These are phyloP conservation scores for Aspergillus steynii DNA, from an alignment of 495 filamentous ascomycete species.

Conservation along the genomic window DNA sequence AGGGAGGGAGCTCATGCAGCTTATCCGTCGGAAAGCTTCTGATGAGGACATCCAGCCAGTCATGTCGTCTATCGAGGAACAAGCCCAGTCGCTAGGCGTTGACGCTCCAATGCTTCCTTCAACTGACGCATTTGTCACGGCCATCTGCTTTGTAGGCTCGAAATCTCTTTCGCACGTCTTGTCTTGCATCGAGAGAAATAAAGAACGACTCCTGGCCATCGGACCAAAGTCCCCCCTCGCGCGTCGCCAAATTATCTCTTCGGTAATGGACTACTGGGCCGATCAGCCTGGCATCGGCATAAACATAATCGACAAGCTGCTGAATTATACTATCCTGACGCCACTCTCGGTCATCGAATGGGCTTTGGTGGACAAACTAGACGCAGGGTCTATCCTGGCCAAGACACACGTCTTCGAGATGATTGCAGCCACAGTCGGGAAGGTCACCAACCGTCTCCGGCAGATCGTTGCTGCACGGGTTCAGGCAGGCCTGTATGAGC, in stretches of 20 bases:
- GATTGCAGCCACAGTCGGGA: constrained; percentile 80
- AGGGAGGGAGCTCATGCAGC: constrained; percentile 73
- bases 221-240: constrained; percentile 70
- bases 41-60: constrained; percentile 78
- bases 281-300: constrained; percentile 92
- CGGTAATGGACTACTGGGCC: constrained; percentile 90
- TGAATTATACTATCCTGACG: constrained; percentile 94
- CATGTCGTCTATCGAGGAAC: constrained; percentile 73
- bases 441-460: constrained; percentile 86
- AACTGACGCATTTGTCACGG: constrained; percentile 89
- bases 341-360: constrained; percentile 84
- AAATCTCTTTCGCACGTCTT: constrained; percentile 96
- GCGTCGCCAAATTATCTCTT: constrained; percentile 82
- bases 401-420: constrained; percentile 83
- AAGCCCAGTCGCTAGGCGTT: constrained; percentile 65
- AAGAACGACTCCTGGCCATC: constrained; percentile 81
- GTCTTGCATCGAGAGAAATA: constrained; percentile 93
- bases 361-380: constrained; percentile 68
- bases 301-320: constrained; percentile 91
- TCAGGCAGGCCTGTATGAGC: constrained; percentile 53
- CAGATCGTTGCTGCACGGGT: constrained; percentile 70
- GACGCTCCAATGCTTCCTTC: constrained; percentile 74
- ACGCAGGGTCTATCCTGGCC: constrained; percentile 67
- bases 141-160: constrained; percentile 86
- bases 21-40: constrained; percentile 78